A percentile compares a stretch with the other conserved stretches of the same genome.
phyloP scores from a whole-genome alignment of 202 grass and related monocot genomes.

The Musa balbisiana region DNA sequence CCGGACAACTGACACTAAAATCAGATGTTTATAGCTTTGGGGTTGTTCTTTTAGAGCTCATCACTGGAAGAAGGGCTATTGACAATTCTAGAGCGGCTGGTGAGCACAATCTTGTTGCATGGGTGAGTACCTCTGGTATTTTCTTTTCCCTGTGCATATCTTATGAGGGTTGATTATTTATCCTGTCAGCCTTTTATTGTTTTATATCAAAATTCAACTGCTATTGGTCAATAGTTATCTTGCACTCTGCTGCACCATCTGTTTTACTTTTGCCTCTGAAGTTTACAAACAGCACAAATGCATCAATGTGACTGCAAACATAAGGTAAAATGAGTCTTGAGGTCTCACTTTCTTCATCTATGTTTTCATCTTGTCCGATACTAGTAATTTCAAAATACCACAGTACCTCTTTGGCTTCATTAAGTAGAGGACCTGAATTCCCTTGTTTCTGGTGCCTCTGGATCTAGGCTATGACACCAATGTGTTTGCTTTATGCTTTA shows the following conservation, averaged over 20 bases:
- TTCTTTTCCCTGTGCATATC: neutral
- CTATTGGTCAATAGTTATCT: neutral
- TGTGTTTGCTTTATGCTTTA: neutral
- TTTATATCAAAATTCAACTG: neutral
- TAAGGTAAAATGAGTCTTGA: neutral
- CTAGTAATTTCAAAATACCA: neutral
- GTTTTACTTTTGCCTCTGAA: neutral
- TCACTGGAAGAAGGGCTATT: conserved; percentile 13
- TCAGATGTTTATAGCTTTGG: conserved; percentile 20
- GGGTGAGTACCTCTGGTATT: neutral
- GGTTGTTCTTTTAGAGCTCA: conserved; percentile 18
- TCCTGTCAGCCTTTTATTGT: neutral
- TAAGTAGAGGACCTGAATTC: neutral
- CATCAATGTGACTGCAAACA: neutral
- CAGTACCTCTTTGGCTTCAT: neutral
- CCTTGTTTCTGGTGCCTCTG: neutral
- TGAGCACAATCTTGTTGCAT: conserved; percentile 18
- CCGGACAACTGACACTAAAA: conserved; percentile 11
- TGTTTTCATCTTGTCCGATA: neutral
- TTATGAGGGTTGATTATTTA: neutral
- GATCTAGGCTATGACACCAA: neutral
- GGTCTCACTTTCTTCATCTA: neutral
- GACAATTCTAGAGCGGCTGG: conserved; percentile 12
- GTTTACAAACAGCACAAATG: neutral
- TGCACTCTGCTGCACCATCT: neutral